phyloP scores from a whole-genome alignment of 371 early-diverging fungal species.

The Rhizopus microsporus region DNA sequence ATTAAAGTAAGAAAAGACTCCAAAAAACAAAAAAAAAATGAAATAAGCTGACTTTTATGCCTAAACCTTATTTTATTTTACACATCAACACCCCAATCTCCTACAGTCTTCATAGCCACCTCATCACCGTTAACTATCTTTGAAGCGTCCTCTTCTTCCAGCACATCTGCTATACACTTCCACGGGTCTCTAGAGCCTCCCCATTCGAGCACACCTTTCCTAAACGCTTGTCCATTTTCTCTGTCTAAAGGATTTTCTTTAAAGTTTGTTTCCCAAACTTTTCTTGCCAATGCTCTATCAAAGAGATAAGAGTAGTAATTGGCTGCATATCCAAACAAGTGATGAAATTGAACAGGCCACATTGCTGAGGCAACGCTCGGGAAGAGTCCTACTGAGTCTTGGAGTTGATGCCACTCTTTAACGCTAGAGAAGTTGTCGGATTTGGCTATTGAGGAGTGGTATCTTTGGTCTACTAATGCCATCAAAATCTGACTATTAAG shows the following conservation, averaged over 20 bases:
- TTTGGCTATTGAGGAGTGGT: conserved; percentile 54
- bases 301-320: conserved; percentile 94
- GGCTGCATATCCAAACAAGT: conserved; percentile 90
- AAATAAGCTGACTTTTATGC: neutral
- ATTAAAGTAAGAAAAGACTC: neutral
- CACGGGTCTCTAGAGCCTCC: conserved; percentile 96
- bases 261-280: conserved; percentile 78
- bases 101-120: conserved; percentile 73
- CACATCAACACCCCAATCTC: conserved; percentile 70
- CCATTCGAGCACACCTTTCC: conserved; percentile 80
- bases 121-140: conserved; percentile 62
- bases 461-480: conserved; percentile 85
- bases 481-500: conserved; percentile 86
- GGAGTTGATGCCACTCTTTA: conserved; percentile 51
- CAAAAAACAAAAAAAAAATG: conserved; percentile 9
- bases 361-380: conserved; percentile 68
- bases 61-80: conserved; percentile 17
- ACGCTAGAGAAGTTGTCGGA: conserved; percentile 53
- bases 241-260: conserved; percentile 54
- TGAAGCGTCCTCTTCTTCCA: conserved; percentile 63
- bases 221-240: conserved; percentile 62
- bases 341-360: conserved; percentile 93
- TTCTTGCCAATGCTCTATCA: conserved; percentile 79
- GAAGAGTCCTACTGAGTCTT: conserved; percentile 60
- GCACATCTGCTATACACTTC: conserved; percentile 69